Percentiles rank a stretch among this genome's conserved stretches.
phyloP scores from a whole-genome alignment of 495 filamentous ascomycete species.

The Cryomyces minteri region DNA sequence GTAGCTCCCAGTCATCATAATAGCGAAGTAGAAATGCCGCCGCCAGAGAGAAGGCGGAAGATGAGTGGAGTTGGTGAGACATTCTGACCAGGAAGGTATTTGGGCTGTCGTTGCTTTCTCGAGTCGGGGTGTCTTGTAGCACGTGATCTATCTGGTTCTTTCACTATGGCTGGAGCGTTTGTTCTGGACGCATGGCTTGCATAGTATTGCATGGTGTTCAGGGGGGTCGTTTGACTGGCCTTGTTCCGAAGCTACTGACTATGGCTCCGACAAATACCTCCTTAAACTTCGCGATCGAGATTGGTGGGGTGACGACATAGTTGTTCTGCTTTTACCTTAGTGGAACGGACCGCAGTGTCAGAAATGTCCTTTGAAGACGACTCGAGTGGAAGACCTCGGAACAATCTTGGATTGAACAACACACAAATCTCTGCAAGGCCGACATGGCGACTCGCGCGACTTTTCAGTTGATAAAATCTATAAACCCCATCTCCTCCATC shows the following conservation, averaged over 20 bases:
- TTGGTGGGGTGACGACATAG: too few relatives aligned
- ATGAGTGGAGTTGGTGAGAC: conserved; percentile 49
- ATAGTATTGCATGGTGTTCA: background rate
- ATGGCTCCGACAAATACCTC: background rate
- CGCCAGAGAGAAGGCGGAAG: conserved; percentile 28
- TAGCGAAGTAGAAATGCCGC: conserved; percentile 32
- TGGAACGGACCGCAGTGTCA: too few relatives aligned
- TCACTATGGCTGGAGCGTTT: background rate
- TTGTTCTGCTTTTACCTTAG: too few relatives aligned
- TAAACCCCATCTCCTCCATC: too few relatives aligned
- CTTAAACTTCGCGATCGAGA: too few relatives aligned
- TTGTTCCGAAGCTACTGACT: background rate
- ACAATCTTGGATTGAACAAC: too few relatives aligned
- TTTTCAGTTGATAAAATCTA: too few relatives aligned
- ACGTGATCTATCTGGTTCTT: background rate
- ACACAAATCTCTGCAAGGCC: too few relatives aligned
- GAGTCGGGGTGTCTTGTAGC: background rate
- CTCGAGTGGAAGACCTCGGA: too few relatives aligned
- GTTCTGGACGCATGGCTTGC: background rate
- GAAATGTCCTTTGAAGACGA: too few relatives aligned
- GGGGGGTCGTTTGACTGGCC: background rate
- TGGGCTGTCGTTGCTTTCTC: background rate
- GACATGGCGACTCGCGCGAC: too few relatives aligned
- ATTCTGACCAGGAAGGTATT: conserved; percentile 24
- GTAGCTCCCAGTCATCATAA: conserved; percentile 4